Percentiles rank a stretch among this genome's conserved stretches.
phyloP scores from a whole-genome alignment of 768 basidiomycete species.

The Pleurotus tuber-regium region DNA sequence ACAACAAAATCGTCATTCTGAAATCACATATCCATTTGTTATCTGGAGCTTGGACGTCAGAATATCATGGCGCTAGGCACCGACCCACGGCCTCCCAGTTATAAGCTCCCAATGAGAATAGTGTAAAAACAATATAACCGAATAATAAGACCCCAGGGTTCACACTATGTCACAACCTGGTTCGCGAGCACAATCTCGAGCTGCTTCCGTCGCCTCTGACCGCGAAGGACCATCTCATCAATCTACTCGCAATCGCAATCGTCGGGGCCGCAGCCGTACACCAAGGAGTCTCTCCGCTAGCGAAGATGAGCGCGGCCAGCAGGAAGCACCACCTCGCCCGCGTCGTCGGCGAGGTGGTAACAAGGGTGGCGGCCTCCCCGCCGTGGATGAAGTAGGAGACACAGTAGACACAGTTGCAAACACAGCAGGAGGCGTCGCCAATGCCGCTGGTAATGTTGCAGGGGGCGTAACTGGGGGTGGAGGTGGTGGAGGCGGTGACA shows the following conservation, averaged over 20 bases:
- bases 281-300: conserved; percentile 13
- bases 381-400: conserved; percentile 19
- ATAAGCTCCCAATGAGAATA: background rate
- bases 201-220: conserved; percentile 9
- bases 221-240: conserved; percentile 5
- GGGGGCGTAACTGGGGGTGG: conserved; percentile 11
- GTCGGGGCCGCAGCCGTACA: conserved; percentile 17
- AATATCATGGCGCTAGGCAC: background rate
- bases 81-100: background rate
- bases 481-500: conserved; percentile 13
- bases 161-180: conserved; percentile 4
- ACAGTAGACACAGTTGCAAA: conserved; percentile 14
- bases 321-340: conserved; percentile 10
- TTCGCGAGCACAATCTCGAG: conserved; percentile 9
- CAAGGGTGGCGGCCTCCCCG: conserved; percentile 16
- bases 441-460: conserved; percentile 6
- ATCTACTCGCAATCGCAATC: background rate
- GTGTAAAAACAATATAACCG: background rate
- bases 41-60: background rate
- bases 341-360: conserved; percentile 14
- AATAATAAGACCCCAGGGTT: background rate
- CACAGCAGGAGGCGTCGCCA: conserved; percentile 13
- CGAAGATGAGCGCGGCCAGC: conserved; percentile 4
- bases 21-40: no score
- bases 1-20: background rate